These are phyloP conservation scores for Paracamarosporium sp. DNA, from an alignment of 2,329 filamentous ascomycete species.

Conservation along the genomic window DNA sequence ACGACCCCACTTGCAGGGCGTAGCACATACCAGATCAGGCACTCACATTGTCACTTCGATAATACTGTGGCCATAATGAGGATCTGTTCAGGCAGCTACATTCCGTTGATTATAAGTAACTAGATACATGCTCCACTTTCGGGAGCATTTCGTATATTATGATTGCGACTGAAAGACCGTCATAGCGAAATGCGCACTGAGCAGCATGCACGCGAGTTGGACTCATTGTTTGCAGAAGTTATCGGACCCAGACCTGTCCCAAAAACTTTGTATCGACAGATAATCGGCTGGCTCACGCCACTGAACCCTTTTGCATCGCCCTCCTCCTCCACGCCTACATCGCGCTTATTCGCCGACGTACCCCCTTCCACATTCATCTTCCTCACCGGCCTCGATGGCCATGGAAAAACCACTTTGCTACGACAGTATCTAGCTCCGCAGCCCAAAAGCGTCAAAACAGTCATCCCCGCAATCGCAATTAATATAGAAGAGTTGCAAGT, in stretches of 20 bases:
- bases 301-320: background rate
- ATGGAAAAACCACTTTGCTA: background rate
- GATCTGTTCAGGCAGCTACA: background rate
- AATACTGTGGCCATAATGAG: background rate
- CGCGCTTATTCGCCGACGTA: background rate
- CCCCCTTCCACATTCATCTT: background rate
- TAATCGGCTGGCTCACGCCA: background rate
- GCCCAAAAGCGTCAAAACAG: background rate
- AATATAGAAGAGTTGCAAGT: background rate
- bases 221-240: background rate
- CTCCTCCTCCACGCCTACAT: background rate
- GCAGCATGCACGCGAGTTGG: no score
- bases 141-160: no score
- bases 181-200: no score
- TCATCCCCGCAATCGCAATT: background rate
- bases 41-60: no score
- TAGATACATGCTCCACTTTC: no score
- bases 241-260: background rate
- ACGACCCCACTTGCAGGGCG: background rate
- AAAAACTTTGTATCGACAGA: background rate
- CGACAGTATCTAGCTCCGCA: background rate
- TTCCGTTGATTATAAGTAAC: no score
- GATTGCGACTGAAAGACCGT: no score
- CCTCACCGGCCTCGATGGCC: background rate
- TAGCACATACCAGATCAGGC: background rate